Conservation (phyloP, 169 alveolate genomes). For the Eimeria necatrix region DNA sequence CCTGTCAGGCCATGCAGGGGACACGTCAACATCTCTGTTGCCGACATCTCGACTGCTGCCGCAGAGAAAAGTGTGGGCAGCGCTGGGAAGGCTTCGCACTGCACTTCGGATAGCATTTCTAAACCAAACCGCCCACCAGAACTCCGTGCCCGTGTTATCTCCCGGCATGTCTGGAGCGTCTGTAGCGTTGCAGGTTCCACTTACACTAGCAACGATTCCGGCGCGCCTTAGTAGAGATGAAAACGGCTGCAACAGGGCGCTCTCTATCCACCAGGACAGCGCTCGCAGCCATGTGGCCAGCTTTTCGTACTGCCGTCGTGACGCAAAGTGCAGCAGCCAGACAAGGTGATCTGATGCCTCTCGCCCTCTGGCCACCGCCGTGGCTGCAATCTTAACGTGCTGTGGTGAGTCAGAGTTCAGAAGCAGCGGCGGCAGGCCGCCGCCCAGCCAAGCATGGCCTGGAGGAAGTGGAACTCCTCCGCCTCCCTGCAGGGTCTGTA, state of each 20-base stretch:
- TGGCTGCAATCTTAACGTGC: conserved; percentile 67
- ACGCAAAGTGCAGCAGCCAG: conserved; percentile 60
- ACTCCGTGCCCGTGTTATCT: not conserved
- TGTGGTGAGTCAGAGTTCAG: conserved; percentile 68
- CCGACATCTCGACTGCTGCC: not conserved
- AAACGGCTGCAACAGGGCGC: conserved; percentile 28
- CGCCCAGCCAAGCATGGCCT: conserved; percentile 33
- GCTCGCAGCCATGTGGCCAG: conserved; percentile 32
- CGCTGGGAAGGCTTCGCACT: conserved; percentile 34
- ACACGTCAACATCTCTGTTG: not conserved
- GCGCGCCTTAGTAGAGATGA: conserved; percentile 2
- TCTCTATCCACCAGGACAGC: conserved; percentile 6
- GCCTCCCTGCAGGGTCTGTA: conserved; percentile 51
- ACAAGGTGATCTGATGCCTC: conserved; percentile 54
- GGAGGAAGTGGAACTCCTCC: conserved; percentile 10
- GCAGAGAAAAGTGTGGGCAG: conserved; percentile 42
- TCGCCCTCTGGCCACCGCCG: conserved; percentile 65
- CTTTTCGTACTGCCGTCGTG: conserved; percentile 35
- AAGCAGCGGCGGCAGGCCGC: conserved; percentile 40
- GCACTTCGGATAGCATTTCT: conserved; percentile 21
- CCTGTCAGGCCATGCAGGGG: conserved; percentile 9
- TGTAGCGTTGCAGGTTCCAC: conserved; percentile 53
- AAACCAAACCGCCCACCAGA: conserved; percentile 46
- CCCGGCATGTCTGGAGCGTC: conserved; percentile 14
- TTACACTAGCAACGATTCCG: conserved; percentile 37